Percentiles rank a stretch among this genome's conserved stretches.
Evolutionary conservation across 148 eudicot genomes (phyloP).

Genomic region (Vaccinium myrtillus): DNA sequence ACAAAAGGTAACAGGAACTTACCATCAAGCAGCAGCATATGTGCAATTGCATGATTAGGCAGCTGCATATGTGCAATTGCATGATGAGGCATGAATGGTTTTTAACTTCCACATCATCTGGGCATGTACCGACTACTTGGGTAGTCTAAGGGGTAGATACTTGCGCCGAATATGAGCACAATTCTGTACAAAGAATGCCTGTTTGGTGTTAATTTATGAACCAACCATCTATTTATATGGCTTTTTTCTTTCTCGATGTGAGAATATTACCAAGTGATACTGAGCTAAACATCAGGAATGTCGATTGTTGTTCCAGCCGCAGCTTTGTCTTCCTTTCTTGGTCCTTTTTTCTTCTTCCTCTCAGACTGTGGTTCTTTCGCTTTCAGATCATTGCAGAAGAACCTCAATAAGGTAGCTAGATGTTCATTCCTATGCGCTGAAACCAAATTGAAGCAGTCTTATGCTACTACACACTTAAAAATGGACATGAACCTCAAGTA

Average conservation of each 20-base stretch:
- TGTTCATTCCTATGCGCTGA: constrained; percentile 89
- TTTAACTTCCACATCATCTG: neutral
- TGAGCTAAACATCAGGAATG: constrained; percentile 42
- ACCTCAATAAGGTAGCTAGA: constrained; percentile 55
- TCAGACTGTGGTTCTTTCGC: constrained; percentile 88
- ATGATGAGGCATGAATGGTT: neutral
- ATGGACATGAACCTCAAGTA: neutral
- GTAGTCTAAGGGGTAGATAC: neutral
- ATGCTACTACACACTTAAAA: neutral
- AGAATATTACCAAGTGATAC: neutral
- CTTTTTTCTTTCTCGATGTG: constrained; percentile 1
- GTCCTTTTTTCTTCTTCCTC: constrained; percentile 64
- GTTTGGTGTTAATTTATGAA: neutral
- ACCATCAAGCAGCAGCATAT: neutral
- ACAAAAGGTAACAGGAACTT: neutral
- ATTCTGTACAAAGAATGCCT: neutral
- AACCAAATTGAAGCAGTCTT: constrained; percentile 26
- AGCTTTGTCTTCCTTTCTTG: constrained; percentile 65
- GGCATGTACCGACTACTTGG: neutral
- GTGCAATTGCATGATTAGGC: neutral
- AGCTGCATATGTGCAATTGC: neutral
- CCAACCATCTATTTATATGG: neutral
- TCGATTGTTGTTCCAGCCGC: constrained; percentile 37
- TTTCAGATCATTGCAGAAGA: constrained; percentile 71
- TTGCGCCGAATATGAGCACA: neutral